Base-by-base conservation (phyloP, 2,329 filamentous ascomycete species). In the Orbilia blumenaviensis region DNA sequence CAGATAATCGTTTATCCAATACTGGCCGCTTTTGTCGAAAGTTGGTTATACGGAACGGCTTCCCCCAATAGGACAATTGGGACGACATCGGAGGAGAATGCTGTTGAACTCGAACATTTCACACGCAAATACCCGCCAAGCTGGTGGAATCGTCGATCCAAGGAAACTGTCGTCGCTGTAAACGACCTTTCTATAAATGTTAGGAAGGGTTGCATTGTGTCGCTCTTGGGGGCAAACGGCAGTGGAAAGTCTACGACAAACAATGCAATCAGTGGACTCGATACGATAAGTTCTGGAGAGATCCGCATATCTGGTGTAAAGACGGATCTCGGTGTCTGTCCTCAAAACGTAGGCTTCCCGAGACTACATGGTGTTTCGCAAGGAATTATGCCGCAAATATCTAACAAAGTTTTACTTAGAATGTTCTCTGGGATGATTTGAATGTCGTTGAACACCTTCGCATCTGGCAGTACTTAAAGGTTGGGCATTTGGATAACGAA, bases 191-290 rank as follows among this genome's bases (percentile, higher is more conserved):
- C 87, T 61, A 85, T 97, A 54, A 86, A 87, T 16, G 92, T 92
- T 2, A 86, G 88, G 2, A 88, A 89, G 78, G 94, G 94, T 0
- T 90, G 96, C 79, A 96, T 97, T 62, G 87, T 96, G 81, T 92
- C 94, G 0, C 85, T 97, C 0, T 86, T 97, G 0, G 94, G 94
- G 38, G 92, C 93, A 4, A 97, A 97, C 81, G 94, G 94, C 16
- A 93, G 90, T 79, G 94, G 94, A 36, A 97, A 97, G 82, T 93
- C 90, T 64, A 97, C 94, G 0, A 96, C 93, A 0, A 86, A 97
- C 2, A 92, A 97, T 81, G 91, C 91, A 4, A 94, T 97, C 78
- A 91, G 93, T 9, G 94, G 94, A 2, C 87, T 94, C 60, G 92
- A 90, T 79, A 91, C 88, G 48, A 86, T 94, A 21, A 93, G 92